These are phyloP conservation scores for Globisporangium nodosum DNA, from an alignment of 352 stramenopile species.

Conservation along the genomic window DNA sequence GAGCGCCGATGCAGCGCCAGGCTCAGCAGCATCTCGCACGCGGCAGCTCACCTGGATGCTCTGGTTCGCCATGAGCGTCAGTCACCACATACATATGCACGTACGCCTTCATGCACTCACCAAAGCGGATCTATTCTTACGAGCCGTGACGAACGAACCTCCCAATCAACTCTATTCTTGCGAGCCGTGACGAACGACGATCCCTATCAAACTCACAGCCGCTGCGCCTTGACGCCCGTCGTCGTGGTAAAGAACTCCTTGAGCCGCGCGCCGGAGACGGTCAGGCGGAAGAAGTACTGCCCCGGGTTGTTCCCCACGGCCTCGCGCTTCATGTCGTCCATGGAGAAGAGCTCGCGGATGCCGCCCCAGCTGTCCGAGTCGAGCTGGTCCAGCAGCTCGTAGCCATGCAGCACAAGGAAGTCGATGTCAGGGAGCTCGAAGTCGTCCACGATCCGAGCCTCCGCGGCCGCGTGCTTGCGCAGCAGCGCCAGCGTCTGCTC, in stretches of 20 bases:
- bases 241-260: slow-evolving; percentile 58
- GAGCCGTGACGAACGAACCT: not conserved
- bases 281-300: slow-evolving; percentile 62
- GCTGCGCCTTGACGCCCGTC: slow-evolving; percentile 24
- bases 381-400: slow-evolving; percentile 72
- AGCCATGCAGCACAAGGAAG: slow-evolving; percentile 71
- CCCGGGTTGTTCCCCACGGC: slow-evolving; percentile 18
- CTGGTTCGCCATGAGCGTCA: slow-evolving; percentile 18
- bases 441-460: slow-evolving; percentile 30
- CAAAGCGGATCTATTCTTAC: slow-evolving; percentile 1
- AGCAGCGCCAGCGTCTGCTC: slow-evolving; percentile 54
- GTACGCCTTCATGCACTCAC: not conserved
- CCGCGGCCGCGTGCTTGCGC: slow-evolving; percentile 20
- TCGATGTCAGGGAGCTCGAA: slow-evolving; percentile 46
- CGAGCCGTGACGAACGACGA: too few relatives aligned
- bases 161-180: not conserved
- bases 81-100: not conserved
- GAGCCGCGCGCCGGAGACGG: slow-evolving; percentile 33
- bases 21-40: slow-evolving; percentile 19
- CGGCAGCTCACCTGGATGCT: slow-evolving; percentile 66
- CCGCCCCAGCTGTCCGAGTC: slow-evolving; percentile 55
- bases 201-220: slow-evolving; percentile 11
- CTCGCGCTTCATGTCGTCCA: slow-evolving; percentile 80
- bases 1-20: not conserved
- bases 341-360: slow-evolving; percentile 67